phyloP scores from a whole-genome alignment of 345 rosid genomes.

The Corymbia maculata region DNA sequence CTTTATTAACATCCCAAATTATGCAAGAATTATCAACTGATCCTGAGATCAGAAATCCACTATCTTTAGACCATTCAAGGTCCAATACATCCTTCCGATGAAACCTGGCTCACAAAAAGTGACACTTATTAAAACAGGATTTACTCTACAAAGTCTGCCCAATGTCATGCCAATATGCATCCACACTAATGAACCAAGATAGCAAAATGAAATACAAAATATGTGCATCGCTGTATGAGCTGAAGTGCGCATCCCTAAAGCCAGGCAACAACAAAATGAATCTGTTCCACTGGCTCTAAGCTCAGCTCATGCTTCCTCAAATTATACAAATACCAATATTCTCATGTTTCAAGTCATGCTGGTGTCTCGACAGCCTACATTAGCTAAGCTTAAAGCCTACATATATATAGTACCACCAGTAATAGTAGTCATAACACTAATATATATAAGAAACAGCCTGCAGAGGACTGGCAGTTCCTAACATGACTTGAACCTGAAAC shows the following conservation, averaged over 20 bases:
- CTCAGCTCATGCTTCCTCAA: not conserved
- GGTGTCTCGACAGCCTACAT: not conserved
- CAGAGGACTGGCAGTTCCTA: not conserved
- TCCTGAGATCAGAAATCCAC: conserved; percentile 72
- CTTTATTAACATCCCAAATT: conserved; percentile 92
- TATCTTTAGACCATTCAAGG: conserved; percentile 86
- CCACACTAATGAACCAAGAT: not conserved
- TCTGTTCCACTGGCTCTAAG: not conserved
- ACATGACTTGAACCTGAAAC: not conserved
- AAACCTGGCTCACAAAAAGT: conserved; percentile 36
- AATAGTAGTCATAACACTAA: not conserved
- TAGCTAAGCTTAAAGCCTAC: not conserved
- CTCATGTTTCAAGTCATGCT: not conserved
- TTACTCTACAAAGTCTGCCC: not conserved
- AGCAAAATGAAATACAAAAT: not conserved
- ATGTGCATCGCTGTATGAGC: not conserved
- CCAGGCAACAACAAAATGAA: not conserved
- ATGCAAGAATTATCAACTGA: conserved; percentile 98
- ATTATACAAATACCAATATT: not conserved
- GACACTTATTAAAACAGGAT: not conserved
- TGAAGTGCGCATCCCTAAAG: not conserved
- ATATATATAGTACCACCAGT: not conserved
- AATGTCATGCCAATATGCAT: not conserved
- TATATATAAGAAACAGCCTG: not conserved
- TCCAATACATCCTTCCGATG: conserved; percentile 92